Percentiles rank a stretch among this genome's conserved stretches.
phyloP scores from a whole-genome alignment of 768 basidiomycete genomes.

The Lanmaoa pseudosensibilis region DNA sequence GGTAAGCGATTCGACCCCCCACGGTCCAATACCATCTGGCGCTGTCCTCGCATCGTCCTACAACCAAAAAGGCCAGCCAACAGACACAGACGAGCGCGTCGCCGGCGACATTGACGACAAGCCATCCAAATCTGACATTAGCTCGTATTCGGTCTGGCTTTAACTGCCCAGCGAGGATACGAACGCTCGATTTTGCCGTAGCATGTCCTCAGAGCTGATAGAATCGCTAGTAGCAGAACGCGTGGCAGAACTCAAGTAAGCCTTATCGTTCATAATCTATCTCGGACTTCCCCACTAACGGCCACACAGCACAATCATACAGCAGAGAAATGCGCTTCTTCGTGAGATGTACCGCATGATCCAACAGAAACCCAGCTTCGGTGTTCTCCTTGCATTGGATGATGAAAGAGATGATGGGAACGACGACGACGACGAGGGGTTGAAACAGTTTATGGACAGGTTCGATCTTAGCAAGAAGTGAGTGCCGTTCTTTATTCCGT shows the following conservation, averaged over 20 bases:
- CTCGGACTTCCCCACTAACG: not conserved
- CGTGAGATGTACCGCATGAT: slow-evolving; percentile 71
- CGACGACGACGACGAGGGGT: slow-evolving; percentile 37
- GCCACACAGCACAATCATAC: slow-evolving; percentile 53
- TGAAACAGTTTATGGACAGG: slow-evolving; percentile 54
- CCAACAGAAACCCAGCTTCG: slow-evolving; percentile 48
- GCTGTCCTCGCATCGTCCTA: not conserved
- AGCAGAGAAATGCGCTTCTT: slow-evolving; percentile 69
- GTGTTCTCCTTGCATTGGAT: slow-evolving; percentile 38
- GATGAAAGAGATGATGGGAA: slow-evolving; percentile 37
- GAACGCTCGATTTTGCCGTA: slow-evolving; percentile 5
- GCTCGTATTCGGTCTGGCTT: not conserved
- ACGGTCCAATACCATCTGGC: not conserved
- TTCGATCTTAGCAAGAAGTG: slow-evolving; percentile 57
- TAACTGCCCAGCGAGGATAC: not conserved
- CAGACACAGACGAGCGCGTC: slow-evolving; percentile 7
- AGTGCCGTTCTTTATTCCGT: slow-evolving; percentile 20
- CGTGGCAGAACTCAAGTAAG: slow-evolving; percentile 36
- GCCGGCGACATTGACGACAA: not conserved
- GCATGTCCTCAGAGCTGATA: slow-evolving; percentile 26
- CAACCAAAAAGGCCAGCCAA: not conserved
- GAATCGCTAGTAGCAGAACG: slow-evolving; percentile 41
- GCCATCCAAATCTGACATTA: not conserved
- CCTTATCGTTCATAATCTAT: not conserved
- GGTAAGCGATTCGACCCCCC: slow-evolving; percentile 8